These are phyloP conservation scores for Chaetothyriales sp. DNA, from an alignment of 2,329 filamentous ascomycete genomes.

Conservation along the genomic window DNA sequence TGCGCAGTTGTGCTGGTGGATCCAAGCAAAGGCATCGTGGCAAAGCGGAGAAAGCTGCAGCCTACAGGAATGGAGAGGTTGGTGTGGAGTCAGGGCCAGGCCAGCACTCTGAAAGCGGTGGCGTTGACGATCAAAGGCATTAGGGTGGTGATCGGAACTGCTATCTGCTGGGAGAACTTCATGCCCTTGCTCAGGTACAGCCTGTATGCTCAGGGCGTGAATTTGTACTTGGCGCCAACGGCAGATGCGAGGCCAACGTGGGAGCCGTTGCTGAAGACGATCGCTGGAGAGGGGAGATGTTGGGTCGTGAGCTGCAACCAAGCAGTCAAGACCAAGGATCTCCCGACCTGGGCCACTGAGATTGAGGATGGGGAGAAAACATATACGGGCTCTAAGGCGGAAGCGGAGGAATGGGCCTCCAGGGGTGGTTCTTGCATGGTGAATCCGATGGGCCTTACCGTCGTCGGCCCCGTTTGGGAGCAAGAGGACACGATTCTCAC, in stretches of 20 bases:
- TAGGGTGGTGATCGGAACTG: constrained; percentile 65
- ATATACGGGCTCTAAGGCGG: constrained; percentile 2
- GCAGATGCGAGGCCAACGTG: constrained; percentile 75
- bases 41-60: constrained; percentile 86
- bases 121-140: constrained; percentile 67
- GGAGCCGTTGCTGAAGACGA: constrained; percentile 67
- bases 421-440: constrained; percentile 75
- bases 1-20: constrained; percentile 74
- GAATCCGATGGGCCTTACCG: constrained; percentile 62
- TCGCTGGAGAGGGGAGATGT: constrained; percentile 67
- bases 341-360: constrained; percentile 44
- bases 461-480: constrained; percentile 75
- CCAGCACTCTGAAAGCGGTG: constrained; percentile 65
- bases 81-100: constrained; percentile 77
- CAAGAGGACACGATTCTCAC: constrained; percentile 52
- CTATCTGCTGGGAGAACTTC: constrained; percentile 95
- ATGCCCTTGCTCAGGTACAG: constrained; percentile 79
- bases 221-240: constrained; percentile 80
- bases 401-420: constrained; percentile 42
- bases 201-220: constrained; percentile 81
- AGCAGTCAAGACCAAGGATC: constrained; percentile 49
- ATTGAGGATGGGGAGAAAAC: neutral
- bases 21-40: constrained; percentile 56
- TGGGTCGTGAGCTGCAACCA: constrained; percentile 82
- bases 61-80: constrained; percentile 74